These are phyloP conservation scores for Colletotrichum salicis DNA, from an alignment of 2,329 filamentous ascomycete species.

Conservation along the genomic window DNA sequence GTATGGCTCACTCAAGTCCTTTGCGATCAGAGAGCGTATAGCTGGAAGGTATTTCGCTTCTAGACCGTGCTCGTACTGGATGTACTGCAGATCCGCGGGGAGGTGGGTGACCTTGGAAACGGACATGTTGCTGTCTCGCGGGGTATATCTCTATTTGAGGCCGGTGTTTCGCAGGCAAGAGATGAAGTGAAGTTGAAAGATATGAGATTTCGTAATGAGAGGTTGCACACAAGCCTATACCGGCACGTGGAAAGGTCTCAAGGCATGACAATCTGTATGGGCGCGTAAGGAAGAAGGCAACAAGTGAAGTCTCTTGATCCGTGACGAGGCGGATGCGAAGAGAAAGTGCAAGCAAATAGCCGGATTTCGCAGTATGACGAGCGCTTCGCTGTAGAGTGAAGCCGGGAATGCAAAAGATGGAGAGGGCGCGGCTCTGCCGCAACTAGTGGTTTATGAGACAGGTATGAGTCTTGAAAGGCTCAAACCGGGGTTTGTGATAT, in stretches of 20 bases:
- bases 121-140: slow-evolving; percentile 45
- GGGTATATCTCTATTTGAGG: not conserved
- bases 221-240: slow-evolving; percentile 16
- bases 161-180: not conserved
- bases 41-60: slow-evolving; percentile 78
- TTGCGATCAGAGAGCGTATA: slow-evolving; percentile 92
- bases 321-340: not conserved
- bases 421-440: slow-evolving; percentile 20
- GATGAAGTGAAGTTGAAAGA: not conserved
- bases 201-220: not conserved
- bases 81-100: slow-evolving; percentile 63
- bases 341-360: not conserved
- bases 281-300: not conserved
- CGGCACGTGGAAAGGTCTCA: slow-evolving; percentile 16
- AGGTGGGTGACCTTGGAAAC: slow-evolving; percentile 46
- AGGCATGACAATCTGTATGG: slow-evolving; percentile 27
- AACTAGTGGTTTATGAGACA: not conserved
- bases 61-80: slow-evolving; percentile 70
- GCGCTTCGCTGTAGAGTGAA: not conserved
- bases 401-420: not conserved
- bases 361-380: not conserved
- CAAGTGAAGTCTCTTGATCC: not conserved
- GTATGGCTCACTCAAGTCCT: slow-evolving; percentile 96
- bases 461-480: not conserved
- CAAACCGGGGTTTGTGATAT: not conserved